Evolutionary conservation across 345 rosid species (phyloP), one percentile per base, ranked within the genome.

Genomic region (Citrus maxima): DNA sequence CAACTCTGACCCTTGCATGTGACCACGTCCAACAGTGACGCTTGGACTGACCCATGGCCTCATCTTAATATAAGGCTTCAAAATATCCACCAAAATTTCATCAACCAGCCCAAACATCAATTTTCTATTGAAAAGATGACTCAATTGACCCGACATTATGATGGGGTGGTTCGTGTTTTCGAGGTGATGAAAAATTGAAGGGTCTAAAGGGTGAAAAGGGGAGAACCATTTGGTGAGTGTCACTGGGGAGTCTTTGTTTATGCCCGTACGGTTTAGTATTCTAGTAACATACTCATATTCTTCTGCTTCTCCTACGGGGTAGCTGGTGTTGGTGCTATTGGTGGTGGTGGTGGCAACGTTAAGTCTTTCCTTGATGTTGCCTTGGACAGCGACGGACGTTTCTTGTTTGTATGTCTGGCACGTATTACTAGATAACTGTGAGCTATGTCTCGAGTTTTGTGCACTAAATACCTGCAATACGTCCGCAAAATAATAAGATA

Each of bases 141-240:
- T 28, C 59, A 93, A 69, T 25, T 73, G 78, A 54, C 79, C 78
- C 24, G 70, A 32, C 21, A 73, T 14, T 2, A 60, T 64, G 72
- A 78, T 46, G 18, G 30, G 58, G 21, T 77, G 37, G 74, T 81
- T 66, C 78, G 77, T 86, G 55, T 77, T 80, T 77, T 93, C 97
- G 65, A 93, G 89, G 61, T 82, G 76, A 81, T 87, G 76, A 85
- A 93, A 95, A 74, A 87, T 88, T 5, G 96, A 89, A 22, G 96
- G 92, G 78, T 95, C 86, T 12, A 93, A 79, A 14, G 94, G 93
- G 34, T 87, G 91, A 2, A 95, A 82, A 25, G 91, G 88, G 70
- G 98, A 90, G 85, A 90, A 88, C 90, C 92, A 88, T 35, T 83
- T 72, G 0, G 81, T 79, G 72, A 79, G 89, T 56, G 95, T 83